Evolutionary conservation across 305 asterid genomes (phyloP), one percentile per base, ranked within the genome.

Genomic region (Fraxinus dipetala): DNA sequence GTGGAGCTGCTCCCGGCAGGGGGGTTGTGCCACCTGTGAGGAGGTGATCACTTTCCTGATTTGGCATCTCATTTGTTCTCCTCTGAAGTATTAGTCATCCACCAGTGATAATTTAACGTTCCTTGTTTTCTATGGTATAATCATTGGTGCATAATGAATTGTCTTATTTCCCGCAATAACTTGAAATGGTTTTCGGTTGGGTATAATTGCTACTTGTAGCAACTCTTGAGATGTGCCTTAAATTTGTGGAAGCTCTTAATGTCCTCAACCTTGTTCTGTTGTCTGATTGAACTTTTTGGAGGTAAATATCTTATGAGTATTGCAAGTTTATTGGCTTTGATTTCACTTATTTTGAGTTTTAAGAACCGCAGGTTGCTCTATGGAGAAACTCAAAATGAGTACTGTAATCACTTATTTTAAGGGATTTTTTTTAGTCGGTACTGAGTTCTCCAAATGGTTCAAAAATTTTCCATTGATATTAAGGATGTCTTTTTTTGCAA

Each of bases 1-100:
- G 98, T 76, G 99, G 97, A 70, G 96, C 88, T 38, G 72, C 94
- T 30, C 97, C 97, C 40, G 98, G 98, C 74, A 82, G 98, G 78
- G 98, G 98, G n/a, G 87, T 81, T 63, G 97, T 86, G 75, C 97
- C 98, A 30, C 98, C 97, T 67, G 95, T 88, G 26, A 86, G 98
- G 82, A 90, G 99, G 88, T 95, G 90, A 92, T 90, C 78, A 34
- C 59, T 7, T 59, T 40, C 36, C 0, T 32, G 43, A 9, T 30
- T 32, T 45, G 82, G 69, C 40, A 18, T 70, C 56, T 51, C 75
- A 61, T 45, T 51, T 80, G 61, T 51, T 51, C 61, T 51, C 61
- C 22, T 51, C 24, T 16, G 80, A 56, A 61, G 67, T 35, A 80
- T 84, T 81, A 26, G 69, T 30, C 76, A 51, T 51, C 63, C 24